Evolutionary conservation across 2,329 filamentous ascomycete genomes (phyloP), one percentile per base, ranked within the genome.

Genomic region (Emmonsia crescens): DNA sequence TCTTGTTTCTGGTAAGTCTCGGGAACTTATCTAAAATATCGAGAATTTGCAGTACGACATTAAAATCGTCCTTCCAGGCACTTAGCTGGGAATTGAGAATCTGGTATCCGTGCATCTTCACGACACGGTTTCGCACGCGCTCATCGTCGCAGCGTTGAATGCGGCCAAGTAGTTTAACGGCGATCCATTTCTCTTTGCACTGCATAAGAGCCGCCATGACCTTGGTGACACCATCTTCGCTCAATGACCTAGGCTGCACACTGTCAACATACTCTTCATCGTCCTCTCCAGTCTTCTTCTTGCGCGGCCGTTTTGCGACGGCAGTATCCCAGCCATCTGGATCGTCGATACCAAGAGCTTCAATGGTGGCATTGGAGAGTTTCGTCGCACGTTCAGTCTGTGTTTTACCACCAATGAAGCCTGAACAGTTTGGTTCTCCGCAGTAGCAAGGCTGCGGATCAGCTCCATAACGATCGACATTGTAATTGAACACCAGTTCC

Each of bases 131-230:
- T 64, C 89, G 85, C 61, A 96, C 90, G 65, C 86, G 86, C 70
- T 96, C 91, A 68, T 96, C 91, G 57, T 93, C 84, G 71, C 89
- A 92, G 48, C 84, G 83, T 75, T 96, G 90, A 64, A 99, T 91
- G 59, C 94, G 92, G 67, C 87, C 84, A 63, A 99, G 83, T 61
- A 99, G 80, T 77, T 97, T 97, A 76, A 96, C 91, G 2, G 90
- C 91, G 74, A 99, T 96, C 94, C 94, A 99, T 76, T 96, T 96
- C 80, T 99, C 94, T 76, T 96, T 96, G 81, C 91, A 96, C 74
- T 96, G 93, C 85, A 96, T 92, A 63, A 99, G 84, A 60, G 91
- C 88, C 29, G 93, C 92, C 91, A 96, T 96, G 74, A 96, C 91
- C 76, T 95, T 96, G 69, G 88, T 90, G 64, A 95, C 91, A 65